Conservation (phyloP, 495 filamentous ascomycete genomes). For the Tuber indicum region DNA sequence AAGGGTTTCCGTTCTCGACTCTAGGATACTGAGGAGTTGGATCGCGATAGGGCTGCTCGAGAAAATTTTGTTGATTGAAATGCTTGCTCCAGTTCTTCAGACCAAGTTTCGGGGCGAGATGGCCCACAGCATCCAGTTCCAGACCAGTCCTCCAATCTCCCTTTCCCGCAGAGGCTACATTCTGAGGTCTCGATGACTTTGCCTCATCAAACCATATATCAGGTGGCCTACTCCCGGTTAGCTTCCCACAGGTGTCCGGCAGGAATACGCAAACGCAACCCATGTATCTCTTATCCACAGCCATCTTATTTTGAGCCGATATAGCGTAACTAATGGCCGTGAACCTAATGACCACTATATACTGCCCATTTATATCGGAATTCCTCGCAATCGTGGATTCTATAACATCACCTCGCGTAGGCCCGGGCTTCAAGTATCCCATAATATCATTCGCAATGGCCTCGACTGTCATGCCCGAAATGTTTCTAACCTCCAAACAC, state of each 20-base stretch:
- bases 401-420: conserved; percentile 14
- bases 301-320: conserved; percentile 8
- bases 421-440: background rate
- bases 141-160: background rate
- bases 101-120: background rate
- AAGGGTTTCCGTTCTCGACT: background rate
- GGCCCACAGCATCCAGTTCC: background rate
- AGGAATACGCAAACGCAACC: background rate
- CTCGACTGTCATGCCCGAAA: conserved; percentile 10
- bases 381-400: conserved; percentile 13
- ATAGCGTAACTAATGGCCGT: conserved; percentile 18
- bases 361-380: conserved; percentile 10
- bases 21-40: background rate
- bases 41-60: background rate
- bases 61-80: background rate
- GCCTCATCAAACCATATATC: conserved; percentile 1
- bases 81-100: background rate
- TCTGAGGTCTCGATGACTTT: background rate
- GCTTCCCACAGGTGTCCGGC: background rate
- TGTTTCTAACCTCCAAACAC: conserved; percentile 21
- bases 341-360: conserved; percentile 17
- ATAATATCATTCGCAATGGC: conserved; percentile 11
- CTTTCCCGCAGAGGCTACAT: background rate
- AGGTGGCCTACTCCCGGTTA: background rate
- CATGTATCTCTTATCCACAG: background rate